phyloP scores from a whole-genome alignment of 257 asterid species.

The Solanum pimpinellifolium region DNA sequence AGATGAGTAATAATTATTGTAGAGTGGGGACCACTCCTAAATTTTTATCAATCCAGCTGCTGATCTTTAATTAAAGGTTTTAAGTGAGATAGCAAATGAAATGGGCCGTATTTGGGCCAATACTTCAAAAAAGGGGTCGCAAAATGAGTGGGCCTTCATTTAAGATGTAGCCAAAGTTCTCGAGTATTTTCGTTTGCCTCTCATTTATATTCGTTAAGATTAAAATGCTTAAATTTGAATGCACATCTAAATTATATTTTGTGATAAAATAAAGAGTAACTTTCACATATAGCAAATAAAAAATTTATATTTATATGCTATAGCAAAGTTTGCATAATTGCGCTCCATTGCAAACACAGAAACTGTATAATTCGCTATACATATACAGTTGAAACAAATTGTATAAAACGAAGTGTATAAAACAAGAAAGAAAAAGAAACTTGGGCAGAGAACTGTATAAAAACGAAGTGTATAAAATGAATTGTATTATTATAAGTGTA shows the following conservation, averaged over 20 bases:
- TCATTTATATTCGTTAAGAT: neutral
- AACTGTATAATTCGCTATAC: no score
- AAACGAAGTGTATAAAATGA: no score
- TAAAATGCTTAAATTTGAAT: no score
- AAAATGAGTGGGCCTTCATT: neutral
- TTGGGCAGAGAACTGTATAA: no score
- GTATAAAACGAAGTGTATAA: no score
- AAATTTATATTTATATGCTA: no score
- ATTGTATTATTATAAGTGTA: no score
- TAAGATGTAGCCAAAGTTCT: neutral
- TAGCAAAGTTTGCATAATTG: no score
- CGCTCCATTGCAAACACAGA: no score
- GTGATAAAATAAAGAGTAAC: neutral
- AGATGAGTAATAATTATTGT: neutral
- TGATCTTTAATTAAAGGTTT: neutral
- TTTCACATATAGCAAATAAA: no score
- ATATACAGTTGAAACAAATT: no score
- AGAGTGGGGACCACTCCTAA: neutral
- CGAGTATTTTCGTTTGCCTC: neutral
- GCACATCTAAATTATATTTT: neutral
- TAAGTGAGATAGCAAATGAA: neutral
- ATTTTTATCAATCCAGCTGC: neutral
- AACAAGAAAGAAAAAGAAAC: no score
- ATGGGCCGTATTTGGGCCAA: neutral
- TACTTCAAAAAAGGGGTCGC: neutral